A percentile compares a stretch with the other conserved stretches of the same genome.
Evolutionary conservation across 768 basidiomycete species (phyloP).

Genomic region (Lepiota venenata): DNA sequence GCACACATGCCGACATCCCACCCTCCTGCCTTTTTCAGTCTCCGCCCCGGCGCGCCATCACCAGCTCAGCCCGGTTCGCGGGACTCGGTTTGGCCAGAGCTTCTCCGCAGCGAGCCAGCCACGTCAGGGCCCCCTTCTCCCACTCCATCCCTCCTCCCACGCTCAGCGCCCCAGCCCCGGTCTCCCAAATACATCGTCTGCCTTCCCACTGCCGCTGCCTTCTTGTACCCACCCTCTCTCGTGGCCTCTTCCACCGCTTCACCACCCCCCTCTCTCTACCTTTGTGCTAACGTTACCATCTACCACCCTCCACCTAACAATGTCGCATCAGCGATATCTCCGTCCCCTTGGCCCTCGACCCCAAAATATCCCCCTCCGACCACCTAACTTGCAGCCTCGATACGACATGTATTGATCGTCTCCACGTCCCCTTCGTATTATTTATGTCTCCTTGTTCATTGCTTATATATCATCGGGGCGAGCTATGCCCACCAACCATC

Average conservation of each 20-base stretch:
- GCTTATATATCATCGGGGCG: too few species aligned
- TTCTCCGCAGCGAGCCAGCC: conserved; percentile 9
- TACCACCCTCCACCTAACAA: neutral
- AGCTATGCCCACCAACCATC: too few species aligned
- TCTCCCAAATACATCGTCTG: neutral
- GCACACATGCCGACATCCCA: conserved; percentile 11
- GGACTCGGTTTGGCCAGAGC: too few species aligned
- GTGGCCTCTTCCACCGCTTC: too few species aligned
- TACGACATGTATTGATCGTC: conserved; percentile 3
- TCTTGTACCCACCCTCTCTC: too few species aligned
- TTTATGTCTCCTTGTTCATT: neutral
- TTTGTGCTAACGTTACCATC: too few species aligned
- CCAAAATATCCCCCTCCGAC: conserved; percentile 1
- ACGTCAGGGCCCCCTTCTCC: conserved; percentile 5
- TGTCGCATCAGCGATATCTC: conserved; percentile 10
- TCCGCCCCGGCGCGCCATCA: conserved; percentile 12
- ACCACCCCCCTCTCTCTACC: too few species aligned
- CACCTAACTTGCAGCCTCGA: neutral
- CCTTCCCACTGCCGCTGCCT: neutral
- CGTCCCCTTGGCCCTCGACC: neutral
- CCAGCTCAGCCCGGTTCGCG: conserved; percentile 10
- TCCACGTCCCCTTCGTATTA: neutral
- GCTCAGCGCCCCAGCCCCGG: conserved; percentile 11
- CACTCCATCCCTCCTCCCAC: conserved; percentile 11
- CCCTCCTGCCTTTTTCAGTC: conserved; percentile 12